Conservation (phyloP, 176 grass and related monocot genomes). For the Juncus inflexus region DNA sequence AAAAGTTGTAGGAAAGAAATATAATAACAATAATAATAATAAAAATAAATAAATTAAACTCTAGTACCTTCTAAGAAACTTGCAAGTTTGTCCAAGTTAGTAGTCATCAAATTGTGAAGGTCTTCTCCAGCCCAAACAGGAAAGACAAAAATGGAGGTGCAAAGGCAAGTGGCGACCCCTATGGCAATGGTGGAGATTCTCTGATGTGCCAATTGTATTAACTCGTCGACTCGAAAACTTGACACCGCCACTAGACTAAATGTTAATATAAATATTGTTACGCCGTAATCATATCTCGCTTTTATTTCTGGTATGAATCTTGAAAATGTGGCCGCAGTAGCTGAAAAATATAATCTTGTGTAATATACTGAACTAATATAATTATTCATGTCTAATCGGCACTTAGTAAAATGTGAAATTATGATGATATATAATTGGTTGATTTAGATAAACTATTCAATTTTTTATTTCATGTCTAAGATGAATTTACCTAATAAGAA, state of each 20-base stretch:
- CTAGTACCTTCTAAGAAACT: slow-evolving; percentile 59
- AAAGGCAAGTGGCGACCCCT: slow-evolving; percentile 70
- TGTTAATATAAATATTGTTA: slow-evolving; percentile 92
- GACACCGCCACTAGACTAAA: slow-evolving; percentile 95
- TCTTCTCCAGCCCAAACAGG: slow-evolving; percentile 92
- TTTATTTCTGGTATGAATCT: slow-evolving; percentile 97
- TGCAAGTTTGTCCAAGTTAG: slow-evolving; percentile 68
- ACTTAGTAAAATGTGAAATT: no score
- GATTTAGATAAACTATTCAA: no score
- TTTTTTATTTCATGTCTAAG: no score
- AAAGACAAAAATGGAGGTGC: slow-evolving; percentile 53
- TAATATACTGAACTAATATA: not conserved
- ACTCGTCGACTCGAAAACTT: slow-evolving; percentile 76
- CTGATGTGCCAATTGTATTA: slow-evolving; percentile 75
- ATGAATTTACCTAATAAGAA: slow-evolving; percentile 52
- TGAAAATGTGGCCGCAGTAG: slow-evolving; percentile 73
- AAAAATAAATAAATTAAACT: no score
- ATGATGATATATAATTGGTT: no score
- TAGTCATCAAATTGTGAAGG: slow-evolving; percentile 53
- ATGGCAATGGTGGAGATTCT: slow-evolving; percentile 63
- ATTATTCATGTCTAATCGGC: no score
- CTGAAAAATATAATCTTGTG: slow-evolving; percentile 25
- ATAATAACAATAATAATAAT: no score
- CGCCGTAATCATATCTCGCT: slow-evolving; percentile 84
- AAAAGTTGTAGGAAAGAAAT: not conserved